These are phyloP conservation scores for Podosphaera xanthii DNA, from an alignment of 2,329 filamentous ascomycete genomes.

Conservation along the genomic window DNA sequence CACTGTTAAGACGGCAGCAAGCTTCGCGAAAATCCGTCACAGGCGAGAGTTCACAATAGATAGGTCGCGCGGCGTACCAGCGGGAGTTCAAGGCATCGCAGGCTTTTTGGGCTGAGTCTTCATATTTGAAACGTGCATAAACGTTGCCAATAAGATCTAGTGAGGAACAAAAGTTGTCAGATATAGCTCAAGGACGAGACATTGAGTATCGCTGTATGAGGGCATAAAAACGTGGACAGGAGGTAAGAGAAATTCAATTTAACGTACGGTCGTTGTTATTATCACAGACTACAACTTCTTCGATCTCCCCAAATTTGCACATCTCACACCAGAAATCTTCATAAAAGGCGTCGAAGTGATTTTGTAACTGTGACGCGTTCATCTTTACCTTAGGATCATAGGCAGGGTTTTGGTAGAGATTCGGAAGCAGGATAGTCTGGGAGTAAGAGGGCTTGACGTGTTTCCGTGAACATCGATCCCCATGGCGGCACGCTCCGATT, in stretches of 20 bases:
- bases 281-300: conserved; percentile 96
- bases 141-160: conserved; percentile 95
- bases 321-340: conserved; percentile 99
- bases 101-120: conserved; percentile 80
- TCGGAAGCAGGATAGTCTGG: conserved; percentile 92
- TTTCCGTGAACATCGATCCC: conserved; percentile 92
- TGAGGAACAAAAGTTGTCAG: background rate
- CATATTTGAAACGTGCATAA: conserved; percentile 99
- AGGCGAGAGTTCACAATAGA: conserved; percentile 92
- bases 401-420: conserved; percentile 96
- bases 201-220: too few relatives aligned
- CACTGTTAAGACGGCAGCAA: conserved; percentile 81
- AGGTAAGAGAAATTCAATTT: background rate
- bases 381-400: conserved; percentile 95
- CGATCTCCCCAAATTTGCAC: conserved; percentile 93
- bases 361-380: conserved; percentile 87
- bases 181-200: too few relatives aligned
- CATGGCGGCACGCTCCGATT: conserved; percentile 95
- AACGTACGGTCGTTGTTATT: conserved; percentile 70
- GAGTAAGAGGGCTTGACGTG: conserved; percentile 98
- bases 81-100: conserved; percentile 85
- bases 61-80: conserved; percentile 91
- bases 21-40: conserved; percentile 97
- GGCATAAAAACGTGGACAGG: background rate
- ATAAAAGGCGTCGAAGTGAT: conserved; percentile 99